phyloP scores from a whole-genome alignment of 164 flowering plant species.

The Annona cherimola region DNA sequence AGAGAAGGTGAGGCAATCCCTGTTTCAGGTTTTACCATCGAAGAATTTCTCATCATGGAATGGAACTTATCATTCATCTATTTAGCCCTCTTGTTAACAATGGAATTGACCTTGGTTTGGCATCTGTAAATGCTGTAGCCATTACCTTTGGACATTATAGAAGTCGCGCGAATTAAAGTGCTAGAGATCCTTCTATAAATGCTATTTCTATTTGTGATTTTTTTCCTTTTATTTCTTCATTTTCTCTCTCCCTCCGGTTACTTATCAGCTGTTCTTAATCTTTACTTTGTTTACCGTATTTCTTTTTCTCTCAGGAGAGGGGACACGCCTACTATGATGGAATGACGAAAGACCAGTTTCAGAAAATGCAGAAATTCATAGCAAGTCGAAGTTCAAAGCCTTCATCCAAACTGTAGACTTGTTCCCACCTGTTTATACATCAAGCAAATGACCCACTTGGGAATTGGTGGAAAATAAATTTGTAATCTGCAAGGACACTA shows the following conservation, averaged over 20 bases:
- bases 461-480: background rate
- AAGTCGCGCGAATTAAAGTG: too few relatives aligned
- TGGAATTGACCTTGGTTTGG: background rate
- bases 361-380: constrained; percentile 87
- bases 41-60: too few relatives aligned
- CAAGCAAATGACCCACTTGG: background rate
- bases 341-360: constrained; percentile 84
- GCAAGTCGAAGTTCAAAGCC: constrained; percentile 65
- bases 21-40: background rate
- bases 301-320: constrained; percentile 49
- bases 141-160: too few relatives aligned
- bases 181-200: too few relatives aligned
- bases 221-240: background rate
- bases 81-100: too few relatives aligned
- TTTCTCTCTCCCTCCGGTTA: background rate
- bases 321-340: constrained; percentile 72
- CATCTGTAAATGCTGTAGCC: background rate
- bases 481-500: background rate
- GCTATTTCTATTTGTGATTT: background rate
- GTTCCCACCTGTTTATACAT: background rate
- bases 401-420: constrained; percentile 57
- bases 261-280: background rate
- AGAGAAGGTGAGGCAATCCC: constrained; percentile 62
- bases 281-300: background rate
- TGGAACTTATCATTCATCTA: too few relatives aligned